Evolutionary conservation across 2,329 filamentous ascomycete genomes (phyloP), one percentile per base, ranked within the genome.

Genomic region (Claviceps purpurea): DNA sequence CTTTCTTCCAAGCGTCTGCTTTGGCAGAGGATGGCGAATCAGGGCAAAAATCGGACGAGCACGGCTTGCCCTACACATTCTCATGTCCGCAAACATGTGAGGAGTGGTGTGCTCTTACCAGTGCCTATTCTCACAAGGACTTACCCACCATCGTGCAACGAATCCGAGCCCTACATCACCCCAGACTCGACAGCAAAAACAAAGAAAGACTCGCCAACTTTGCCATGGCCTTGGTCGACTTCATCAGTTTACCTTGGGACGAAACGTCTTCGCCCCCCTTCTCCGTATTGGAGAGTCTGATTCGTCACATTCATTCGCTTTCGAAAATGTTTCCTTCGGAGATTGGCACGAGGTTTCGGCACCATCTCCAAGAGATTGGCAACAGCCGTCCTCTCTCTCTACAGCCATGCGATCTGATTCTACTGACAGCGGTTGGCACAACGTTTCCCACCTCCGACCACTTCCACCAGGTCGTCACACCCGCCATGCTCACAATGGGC

Each of bases 371-470:
- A 50, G 72, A 76, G n/a, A 74, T 82, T 43, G 67, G 70, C 49
- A 58, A 69, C 37, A 61, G 65, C 37, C 71, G 79, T 39, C 71
- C 76, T 4, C 65, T 82, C 39, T 66, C 70, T 7, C 80, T 74
- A 60, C 77, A 66, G 61, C 77, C 65, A 59, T 87, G 88, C 18
- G 90, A 98, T 61, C 70, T 98, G 20, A 70, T 89, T 22, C 70
- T 95, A n/a, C 71, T 98, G 39, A 90, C 88, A 0, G 89, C 88
- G 0, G 80, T 96, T 54, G 82, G 84, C 42, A 82, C 82, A 2
- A 86, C 94, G 50, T 98, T 95, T 62, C 90, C 93, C 4, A 95
- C 93, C 0, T 96, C 90, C 0, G 93, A 98, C 68, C 90, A 97
- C 68, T 98, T 97, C 68, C 93, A 98, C 62, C 85, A 93, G 60